These are phyloP conservation scores for Coniochaeta hoffmannii DNA, from an alignment of 2,329 filamentous ascomycete species.

Conservation along the genomic window DNA sequence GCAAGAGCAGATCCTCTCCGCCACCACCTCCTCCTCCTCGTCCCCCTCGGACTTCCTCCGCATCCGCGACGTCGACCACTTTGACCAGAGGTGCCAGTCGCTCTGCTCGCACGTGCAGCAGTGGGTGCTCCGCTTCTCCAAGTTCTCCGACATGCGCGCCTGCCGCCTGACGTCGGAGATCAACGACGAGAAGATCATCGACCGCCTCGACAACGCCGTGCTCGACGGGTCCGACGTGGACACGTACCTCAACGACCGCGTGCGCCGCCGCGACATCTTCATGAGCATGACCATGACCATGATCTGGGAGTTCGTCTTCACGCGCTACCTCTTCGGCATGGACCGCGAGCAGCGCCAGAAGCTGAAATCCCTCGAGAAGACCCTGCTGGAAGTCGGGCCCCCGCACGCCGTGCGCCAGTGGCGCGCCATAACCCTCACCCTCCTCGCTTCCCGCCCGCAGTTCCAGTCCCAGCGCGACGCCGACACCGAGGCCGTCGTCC, in stretches of 20 bases:
- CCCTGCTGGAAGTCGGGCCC: constrained; percentile 80
- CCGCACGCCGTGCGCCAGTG: constrained; percentile 88
- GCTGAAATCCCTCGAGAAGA: constrained; percentile 91
- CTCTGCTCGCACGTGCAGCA: constrained; percentile 94
- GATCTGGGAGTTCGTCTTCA: constrained; percentile 99
- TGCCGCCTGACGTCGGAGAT: constrained; percentile 80
- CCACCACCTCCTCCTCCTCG: constrained; percentile 44
- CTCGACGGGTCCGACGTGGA: constrained; percentile 93
- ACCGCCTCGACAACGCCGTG: constrained; percentile 88
- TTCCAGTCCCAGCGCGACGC: constrained; percentile 77
- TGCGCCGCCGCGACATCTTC: constrained; percentile 86
- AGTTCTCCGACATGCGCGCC: constrained; percentile 87
- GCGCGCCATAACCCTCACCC: constrained; percentile 89
- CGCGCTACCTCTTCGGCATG: constrained; percentile 96
- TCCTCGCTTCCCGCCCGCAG: constrained; percentile 71
- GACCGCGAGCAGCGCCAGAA: constrained; percentile 96
- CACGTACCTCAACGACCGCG: constrained; percentile 76
- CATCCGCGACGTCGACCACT: constrained; percentile 86
- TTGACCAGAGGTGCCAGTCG: constrained; percentile 87
- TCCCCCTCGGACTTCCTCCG: constrained; percentile 59
- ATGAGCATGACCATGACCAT: constrained; percentile 99
- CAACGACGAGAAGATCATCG: constrained; percentile 85
- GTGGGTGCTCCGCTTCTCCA: constrained; percentile 97
- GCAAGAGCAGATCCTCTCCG: constrained; percentile 49
- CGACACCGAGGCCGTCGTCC: constrained; percentile 92